Base-by-base conservation (phyloP, 163 green algal species). In the Scenedesmus sp. region DNA sequence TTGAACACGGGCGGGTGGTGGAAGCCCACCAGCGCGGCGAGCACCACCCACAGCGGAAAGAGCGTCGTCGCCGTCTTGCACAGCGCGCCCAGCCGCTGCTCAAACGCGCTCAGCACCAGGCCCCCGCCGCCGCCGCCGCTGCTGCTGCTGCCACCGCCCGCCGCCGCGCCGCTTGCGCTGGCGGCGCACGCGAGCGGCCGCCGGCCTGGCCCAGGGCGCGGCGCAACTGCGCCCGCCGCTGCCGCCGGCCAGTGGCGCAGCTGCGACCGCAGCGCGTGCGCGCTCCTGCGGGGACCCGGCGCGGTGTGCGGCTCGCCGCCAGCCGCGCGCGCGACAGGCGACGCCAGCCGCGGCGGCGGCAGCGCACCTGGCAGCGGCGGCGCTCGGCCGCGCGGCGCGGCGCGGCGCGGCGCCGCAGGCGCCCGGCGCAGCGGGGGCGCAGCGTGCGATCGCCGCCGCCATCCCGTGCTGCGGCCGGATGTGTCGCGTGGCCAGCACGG, bases 1-100 rank as follows among this genome's bases (percentile, higher is more conserved):
- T 57, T 39, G 69, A 86, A 88, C 7, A 86, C 56, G 4, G 69
- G 42, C 0, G 83, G 83, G 29, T 80, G 29, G 63, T 84, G 18
- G 75, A 80, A 86, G 24, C 51, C 83, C 0, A 75, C 31, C 6
- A 84, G 44, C 0, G 83, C 83, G 2, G 83, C 83, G 15, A 74
- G 44, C 5, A 87, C 70, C 17, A 87, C 83, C 83, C 83, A 87
- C 15, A 86, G 15, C 0, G 83, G 83, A 47, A 87, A 87, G 20
- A 86, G 50, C 1, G 18, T 83, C 26, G 75, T 83, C 26, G 69
- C 45, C 4, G 29, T 39, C 39, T 39, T 48, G 47, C 44, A 63
- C 39, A 72, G 13, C 11, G 15, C 14, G 4, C 44, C 71, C 0
- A 80, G 14, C 6, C 53, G 48, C 45, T 63, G 28, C 58, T 80